Percentiles rank a stretch among this genome's conserved stretches.
phyloP scores from a whole-genome alignment of 208 protist genomes.

The Crithidia thermophila region DNA sequence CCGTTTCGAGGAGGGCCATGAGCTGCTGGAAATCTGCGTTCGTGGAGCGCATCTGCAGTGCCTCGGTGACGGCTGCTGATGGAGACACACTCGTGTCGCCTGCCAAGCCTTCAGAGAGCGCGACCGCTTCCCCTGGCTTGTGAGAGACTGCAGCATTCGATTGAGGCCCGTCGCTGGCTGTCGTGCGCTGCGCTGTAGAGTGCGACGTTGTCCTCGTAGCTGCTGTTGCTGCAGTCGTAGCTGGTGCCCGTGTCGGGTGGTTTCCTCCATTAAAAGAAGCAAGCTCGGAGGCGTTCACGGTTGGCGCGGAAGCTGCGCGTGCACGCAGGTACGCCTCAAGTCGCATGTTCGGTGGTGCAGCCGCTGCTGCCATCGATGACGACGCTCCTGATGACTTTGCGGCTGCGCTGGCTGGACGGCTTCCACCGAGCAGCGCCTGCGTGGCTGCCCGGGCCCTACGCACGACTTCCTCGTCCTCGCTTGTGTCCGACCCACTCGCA shows the following conservation, averaged over 20 bases:
- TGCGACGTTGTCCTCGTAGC: no score
- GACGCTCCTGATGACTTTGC: neutral
- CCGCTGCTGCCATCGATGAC: neutral
- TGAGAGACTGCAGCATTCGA: no score
- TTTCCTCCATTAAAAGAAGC: no score
- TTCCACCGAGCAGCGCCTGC: conserved; percentile 16
- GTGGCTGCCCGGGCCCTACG: conserved; percentile 27
- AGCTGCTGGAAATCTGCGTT: conserved; percentile 52
- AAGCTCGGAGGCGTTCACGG: neutral
- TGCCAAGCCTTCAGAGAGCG: no score
- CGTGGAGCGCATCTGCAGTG: conserved; percentile 11
- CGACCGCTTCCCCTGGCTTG: no score
- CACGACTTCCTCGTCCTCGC: conserved; percentile 32
- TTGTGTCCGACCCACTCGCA: conserved; percentile 9
- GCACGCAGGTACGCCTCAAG: conserved; percentile 25
- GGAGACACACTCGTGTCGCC: no score
- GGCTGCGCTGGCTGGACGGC: neutral
- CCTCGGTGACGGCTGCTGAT: neutral
- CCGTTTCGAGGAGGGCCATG: conserved; percentile 45
- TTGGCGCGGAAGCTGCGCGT: conserved; percentile 4
- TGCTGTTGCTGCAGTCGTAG: no score
- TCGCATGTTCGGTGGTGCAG: neutral
- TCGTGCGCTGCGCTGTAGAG: no score
- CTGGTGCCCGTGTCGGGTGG: no score
- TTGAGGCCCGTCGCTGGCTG: no score